Conservation (phyloP, 805 yeast species). For the Schwanniomyces occidentalis region DNA sequence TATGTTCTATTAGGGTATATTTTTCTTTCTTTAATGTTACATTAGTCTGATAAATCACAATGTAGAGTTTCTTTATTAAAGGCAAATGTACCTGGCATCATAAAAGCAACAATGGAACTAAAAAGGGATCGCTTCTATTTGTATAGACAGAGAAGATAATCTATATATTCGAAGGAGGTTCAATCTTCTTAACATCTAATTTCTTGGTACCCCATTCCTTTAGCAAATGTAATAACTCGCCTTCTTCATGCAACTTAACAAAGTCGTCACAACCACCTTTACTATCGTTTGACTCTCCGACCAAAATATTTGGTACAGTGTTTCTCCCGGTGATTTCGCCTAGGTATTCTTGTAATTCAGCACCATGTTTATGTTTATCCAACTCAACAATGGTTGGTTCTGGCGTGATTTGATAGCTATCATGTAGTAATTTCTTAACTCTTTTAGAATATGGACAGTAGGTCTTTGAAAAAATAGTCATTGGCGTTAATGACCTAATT, state of each 20-base stretch:
- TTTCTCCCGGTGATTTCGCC: slow-evolving; percentile 68
- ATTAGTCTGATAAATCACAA: slow-evolving; percentile 11
- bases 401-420: slow-evolving; percentile 71
- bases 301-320: slow-evolving; percentile 88
- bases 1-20: slow-evolving; percentile 4
- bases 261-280: slow-evolving; percentile 92
- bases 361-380: slow-evolving; percentile 77
- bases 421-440: slow-evolving; percentile 64
- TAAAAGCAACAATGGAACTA: too few species aligned
- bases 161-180: slow-evolving; percentile 55
- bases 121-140: too few species aligned
- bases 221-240: slow-evolving; percentile 52
- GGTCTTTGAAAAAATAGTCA: slow-evolving; percentile 56
- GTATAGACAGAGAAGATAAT: background rate
- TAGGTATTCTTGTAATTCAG: slow-evolving; percentile 70
- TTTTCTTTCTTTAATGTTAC: slow-evolving; percentile 15
- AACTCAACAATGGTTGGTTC: slow-evolving; percentile 74
- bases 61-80: too few species aligned
- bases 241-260: slow-evolving; percentile 55
- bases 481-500: slow-evolving; percentile 63
- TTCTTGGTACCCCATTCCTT: slow-evolving; percentile 63
- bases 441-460: slow-evolving; percentile 76
- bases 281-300: slow-evolving; percentile 59
- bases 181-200: slow-evolving; percentile 48
- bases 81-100: too few species aligned